A percentile compares a stretch with the other conserved stretches of the same genome.
phyloP scores from a whole-genome alignment of 225 moss, liverwort and hornwort genomes.

The Climacium dendroides region DNA sequence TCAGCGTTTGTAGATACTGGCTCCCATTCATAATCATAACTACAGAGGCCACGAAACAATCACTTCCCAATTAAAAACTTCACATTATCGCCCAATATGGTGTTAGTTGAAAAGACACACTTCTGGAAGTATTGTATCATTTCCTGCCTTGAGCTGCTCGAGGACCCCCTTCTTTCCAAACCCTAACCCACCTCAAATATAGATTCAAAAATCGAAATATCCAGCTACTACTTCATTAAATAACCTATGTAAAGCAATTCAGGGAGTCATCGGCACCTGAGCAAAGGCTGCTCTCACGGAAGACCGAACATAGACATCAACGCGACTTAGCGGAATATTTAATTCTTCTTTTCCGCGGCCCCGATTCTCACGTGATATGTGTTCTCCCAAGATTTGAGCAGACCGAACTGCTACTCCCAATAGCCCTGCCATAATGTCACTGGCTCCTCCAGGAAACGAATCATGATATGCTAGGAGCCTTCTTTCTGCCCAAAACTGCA shows the following conservation, averaged over 20 bases:
- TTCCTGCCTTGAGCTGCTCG: background rate
- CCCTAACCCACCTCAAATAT: background rate
- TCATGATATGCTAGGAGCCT: slow-evolving; percentile 84
- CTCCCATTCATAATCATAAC: background rate
- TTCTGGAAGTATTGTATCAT: background rate
- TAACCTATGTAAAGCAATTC: background rate
- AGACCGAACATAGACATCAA: slow-evolving; percentile 79
- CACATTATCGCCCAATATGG: background rate
- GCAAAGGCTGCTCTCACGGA: slow-evolving; percentile 65
- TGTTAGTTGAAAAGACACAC: background rate
- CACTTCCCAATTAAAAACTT: background rate
- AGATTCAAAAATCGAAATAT: background rate
- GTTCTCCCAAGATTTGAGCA: slow-evolving; percentile 54
- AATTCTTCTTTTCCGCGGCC: slow-evolving; percentile 37
- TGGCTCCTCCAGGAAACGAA: slow-evolving; percentile 64
- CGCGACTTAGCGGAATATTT: slow-evolving; percentile 55
- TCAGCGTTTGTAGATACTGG: background rate
- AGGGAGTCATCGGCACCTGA: slow-evolving; percentile 36
- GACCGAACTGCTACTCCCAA: slow-evolving; percentile 55
- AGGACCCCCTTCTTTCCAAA: background rate
- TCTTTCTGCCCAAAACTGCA: slow-evolving; percentile 76
- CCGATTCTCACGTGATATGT: slow-evolving; percentile 30
- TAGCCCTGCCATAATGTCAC: slow-evolving; percentile 63
- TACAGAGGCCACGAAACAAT: background rate
- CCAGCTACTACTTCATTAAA: background rate